Evolutionary conservation across 257 asterid genomes (phyloP), one percentile per base, ranked within the genome.

Genomic region (Vinca minor): DNA sequence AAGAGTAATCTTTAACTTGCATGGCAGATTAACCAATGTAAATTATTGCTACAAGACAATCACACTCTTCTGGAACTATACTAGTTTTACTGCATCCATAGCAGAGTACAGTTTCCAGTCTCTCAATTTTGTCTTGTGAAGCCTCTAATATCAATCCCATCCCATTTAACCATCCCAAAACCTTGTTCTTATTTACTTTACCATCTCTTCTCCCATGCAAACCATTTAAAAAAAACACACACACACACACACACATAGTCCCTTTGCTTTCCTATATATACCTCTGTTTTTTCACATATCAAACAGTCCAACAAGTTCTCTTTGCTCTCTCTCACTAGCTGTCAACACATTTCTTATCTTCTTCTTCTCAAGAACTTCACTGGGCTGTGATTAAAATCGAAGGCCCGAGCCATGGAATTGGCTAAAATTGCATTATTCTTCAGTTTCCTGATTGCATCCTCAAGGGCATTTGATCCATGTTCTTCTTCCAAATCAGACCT

Each of bases 401-500:
- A 17, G n/a, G 44, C 57, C n/a, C n/a, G 32, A 25, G 52, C 29
- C 42, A 87, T 85, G 91, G 84, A 79, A 32, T 54, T 39, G 64
- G 63, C 80, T 26, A 73, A 71, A 67, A 57, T 64, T 65, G 59
- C 78, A 66, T 56, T 78, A 39, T 23, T 77, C 70, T 47, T 83
- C 63, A 55, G 76, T 67, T 63, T 76, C 74, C 71, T 84, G 69
- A 50, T 87, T 59, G 63, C 74, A 60, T 7, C 81, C 65, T 62
- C 74, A 57, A 72, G 73, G 45, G 72, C 82, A 11, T 63, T 63
- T 23, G 85, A 88, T 50, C 81, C 89, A 46, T 88, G 96, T 74
- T 48, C 80, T n/a, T 64, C 86, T 42, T 62, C 78, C 38, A 67
- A 79, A 67, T 82, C 94, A 21, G 89, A 88, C 47, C 88, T 86